phyloP scores from a whole-genome alignment of 805 yeast species.

The Metschnikowia similis region DNA sequence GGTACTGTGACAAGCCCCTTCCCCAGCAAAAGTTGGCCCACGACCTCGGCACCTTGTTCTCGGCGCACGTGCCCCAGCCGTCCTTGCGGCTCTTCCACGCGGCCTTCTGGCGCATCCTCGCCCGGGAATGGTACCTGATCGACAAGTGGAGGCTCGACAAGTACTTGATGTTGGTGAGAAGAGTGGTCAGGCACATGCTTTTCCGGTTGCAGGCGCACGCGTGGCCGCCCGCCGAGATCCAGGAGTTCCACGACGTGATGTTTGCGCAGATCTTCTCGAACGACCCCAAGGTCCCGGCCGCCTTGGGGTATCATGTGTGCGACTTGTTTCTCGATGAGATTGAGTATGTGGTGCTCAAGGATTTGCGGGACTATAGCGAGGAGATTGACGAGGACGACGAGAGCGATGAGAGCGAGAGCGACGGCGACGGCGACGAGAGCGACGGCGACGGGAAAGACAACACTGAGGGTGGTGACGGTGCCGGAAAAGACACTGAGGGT shows the following conservation, averaged over 20 bases:
- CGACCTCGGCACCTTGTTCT: slow-evolving; percentile 57
- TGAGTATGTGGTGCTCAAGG: slow-evolving; percentile 57
- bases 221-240: slow-evolving; percentile 49
- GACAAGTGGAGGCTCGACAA: slow-evolving; percentile 89
- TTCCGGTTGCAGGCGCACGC: slow-evolving; percentile 46
- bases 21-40: slow-evolving; percentile 85
- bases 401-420: slow-evolving; percentile 2
- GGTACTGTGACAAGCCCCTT: slow-evolving; percentile 92
- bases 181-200: slow-evolving; percentile 64
- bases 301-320: slow-evolving; percentile 77
- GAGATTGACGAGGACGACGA: slow-evolving; percentile 34
- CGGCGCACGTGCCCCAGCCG: slow-evolving; percentile 37
- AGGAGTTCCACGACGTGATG: slow-evolving; percentile 41
- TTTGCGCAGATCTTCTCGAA: slow-evolving; percentile 51
- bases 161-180: slow-evolving; percentile 74
- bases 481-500: slow-evolving; percentile 33
- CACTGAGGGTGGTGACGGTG: slow-evolving; percentile 19
- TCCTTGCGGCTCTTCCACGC: slow-evolving; percentile 51
- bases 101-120: slow-evolving; percentile 78
- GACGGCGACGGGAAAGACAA: slow-evolving; percentile 29
- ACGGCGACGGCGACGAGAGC: not conserved
- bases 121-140: slow-evolving; percentile 76
- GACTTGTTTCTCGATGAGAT: slow-evolving; percentile 85
- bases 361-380: slow-evolving; percentile 34
- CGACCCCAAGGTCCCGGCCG: slow-evolving; percentile 58